Evolutionary conservation across 2,329 filamentous ascomycete genomes (phyloP).

Genomic region (Fusarium sp.): DNA sequence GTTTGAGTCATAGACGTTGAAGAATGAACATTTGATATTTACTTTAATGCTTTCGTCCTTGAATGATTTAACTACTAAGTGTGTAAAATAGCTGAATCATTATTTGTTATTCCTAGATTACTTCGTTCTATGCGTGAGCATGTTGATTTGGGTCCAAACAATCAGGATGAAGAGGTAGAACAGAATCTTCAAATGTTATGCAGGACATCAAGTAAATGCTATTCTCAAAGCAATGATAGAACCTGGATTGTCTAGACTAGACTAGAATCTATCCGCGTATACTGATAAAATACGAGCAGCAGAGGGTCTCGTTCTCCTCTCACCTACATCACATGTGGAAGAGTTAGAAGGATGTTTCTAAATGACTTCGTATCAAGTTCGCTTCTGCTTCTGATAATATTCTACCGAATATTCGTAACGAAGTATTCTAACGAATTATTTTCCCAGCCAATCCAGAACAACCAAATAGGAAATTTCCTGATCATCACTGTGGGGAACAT

Average conservation of each 20-base stretch:
- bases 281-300: background rate
- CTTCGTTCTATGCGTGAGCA: too few relatives aligned
- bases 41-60: accelerated
- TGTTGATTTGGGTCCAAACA: background rate
- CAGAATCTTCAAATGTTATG: background rate
- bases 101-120: too few relatives aligned
- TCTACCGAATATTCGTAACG: background rate
- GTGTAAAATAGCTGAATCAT: background rate
- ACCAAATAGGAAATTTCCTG: background rate
- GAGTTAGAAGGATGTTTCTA: background rate
- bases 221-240: background rate
- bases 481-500: constrained; percentile 1
- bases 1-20: background rate
- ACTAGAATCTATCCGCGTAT: background rate
- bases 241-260: too few relatives aligned
- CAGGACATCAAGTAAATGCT: background rate
- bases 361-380: background rate
- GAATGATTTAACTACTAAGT: background rate
- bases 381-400: background rate
- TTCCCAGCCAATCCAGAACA: background rate
- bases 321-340: background rate
- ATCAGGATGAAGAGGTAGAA: background rate
- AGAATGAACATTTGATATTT: background rate
- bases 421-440: background rate
- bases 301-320: background rate